Base-by-base conservation (phyloP, 2,329 filamentous ascomycete species). In the Macrophomina tecta region DNA sequence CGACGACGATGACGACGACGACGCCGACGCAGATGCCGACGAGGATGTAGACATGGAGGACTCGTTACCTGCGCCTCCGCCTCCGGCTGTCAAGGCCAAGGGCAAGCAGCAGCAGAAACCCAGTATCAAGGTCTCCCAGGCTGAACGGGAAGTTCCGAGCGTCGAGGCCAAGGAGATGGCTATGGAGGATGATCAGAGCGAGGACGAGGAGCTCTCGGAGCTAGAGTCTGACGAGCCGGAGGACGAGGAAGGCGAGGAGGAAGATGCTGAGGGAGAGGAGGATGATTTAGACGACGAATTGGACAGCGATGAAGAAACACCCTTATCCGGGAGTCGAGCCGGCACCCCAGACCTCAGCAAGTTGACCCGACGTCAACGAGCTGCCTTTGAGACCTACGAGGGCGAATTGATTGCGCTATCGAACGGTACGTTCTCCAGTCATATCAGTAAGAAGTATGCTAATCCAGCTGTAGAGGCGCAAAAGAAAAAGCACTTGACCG, bases 401-500 rank as follows among this genome's bases (percentile, higher is more conserved):
- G 82, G 73, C 53, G 82, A 69, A 68, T 79, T 81, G 71, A 83
- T 83, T 77, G 80, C 77, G 58, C 78, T 89, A 8, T 86, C 86
- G 8, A 89, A 89, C 79, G 58, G 58, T 62, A 49, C 16, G 58
- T 38, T 18, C 12, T 5, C 8, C 4, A 34, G 6, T 3, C 16
- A 9, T 23, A 6, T 30, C 71, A 70, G 76, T 66, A 58, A 14
- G 9, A 30, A 38, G 51, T 18, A 38, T 86, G 38, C 58, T 62
- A n/a, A 62, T 28, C 23, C 4, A n/a, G 4, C 0, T 1, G n/a
- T 5, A 62, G 88, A 90, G 76, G 88, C 88, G n/a, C 88, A 90
- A 78, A 86, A 89, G 75, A 90, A 90, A 79, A 90, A 91, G 73
- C 87, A 90, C 71, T 81, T 92, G 58, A 91, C 90, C 0, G 89